phyloP scores from a whole-genome alignment of 2,329 filamentous ascomycete species.

The Microdochium trichocladiopsis region DNA sequence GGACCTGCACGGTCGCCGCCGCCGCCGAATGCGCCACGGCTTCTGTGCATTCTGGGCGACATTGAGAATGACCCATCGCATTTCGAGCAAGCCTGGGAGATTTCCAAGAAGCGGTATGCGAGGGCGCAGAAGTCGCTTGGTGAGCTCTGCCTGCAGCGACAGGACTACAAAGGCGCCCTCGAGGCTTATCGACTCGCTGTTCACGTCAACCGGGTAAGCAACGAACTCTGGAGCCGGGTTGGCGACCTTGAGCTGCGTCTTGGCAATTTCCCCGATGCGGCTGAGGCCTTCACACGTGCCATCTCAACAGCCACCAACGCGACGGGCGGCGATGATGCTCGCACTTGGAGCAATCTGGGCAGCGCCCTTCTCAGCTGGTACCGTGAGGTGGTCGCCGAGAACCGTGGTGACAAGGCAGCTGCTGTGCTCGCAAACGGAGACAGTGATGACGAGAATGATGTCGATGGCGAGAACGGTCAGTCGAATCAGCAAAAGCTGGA shows the following conservation, averaged over 20 bases:
- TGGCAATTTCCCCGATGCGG: conserved; percentile 68
- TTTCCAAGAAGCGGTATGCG: conserved; percentile 74
- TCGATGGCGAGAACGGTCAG: conserved; percentile 4
- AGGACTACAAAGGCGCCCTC: conserved; percentile 62
- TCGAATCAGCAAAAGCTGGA: no score
- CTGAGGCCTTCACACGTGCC: conserved; percentile 74
- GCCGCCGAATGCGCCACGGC: conserved; percentile 74
- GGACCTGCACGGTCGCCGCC: conserved; percentile 64
- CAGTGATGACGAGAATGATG: conserved; percentile 10
- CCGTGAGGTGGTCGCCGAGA: conserved; percentile 38
- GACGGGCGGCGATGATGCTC: conserved; percentile 79
- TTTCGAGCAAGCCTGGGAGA: conserved; percentile 82
- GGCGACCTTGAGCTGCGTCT: conserved; percentile 83
- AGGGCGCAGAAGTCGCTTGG: conserved; percentile 84
- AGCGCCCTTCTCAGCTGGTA: conserved; percentile 71
- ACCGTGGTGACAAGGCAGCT: conserved; percentile 12
- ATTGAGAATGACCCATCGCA: conserved; percentile 67
- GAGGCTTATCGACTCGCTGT: conserved; percentile 75
- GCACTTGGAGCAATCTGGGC: conserved; percentile 92
- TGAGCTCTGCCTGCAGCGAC: conserved; percentile 62
- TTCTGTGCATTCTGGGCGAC: conserved; percentile 92
- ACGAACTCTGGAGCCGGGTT: conserved; percentile 80
- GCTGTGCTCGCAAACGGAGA: conserved; percentile 4
- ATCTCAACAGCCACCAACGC: conserved; percentile 55
- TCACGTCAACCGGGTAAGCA: conserved; percentile 71